These are phyloP conservation scores for Trichocomaceae sp. DNA, from an alignment of 2,329 filamentous ascomycete species.

Conservation along the genomic window DNA sequence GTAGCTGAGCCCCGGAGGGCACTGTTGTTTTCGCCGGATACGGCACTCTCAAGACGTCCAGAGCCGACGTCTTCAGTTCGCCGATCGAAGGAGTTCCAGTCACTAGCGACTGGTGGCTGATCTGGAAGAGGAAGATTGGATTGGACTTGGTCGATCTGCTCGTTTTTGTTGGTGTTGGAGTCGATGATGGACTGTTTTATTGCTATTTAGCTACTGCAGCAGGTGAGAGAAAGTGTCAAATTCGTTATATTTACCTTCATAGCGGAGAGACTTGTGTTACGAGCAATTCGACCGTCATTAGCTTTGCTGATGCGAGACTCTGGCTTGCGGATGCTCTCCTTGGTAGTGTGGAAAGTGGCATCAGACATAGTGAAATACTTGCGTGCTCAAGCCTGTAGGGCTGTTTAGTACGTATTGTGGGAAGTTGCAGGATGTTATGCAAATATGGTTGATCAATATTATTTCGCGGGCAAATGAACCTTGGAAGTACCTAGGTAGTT, in stretches of 20 bases:
- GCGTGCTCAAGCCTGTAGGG: not conserved
- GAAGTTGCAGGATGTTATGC: not conserved
- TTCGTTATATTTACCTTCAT: slow-evolving; percentile 37
- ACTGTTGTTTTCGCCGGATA: slow-evolving; percentile 43
- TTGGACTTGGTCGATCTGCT: slow-evolving; percentile 61
- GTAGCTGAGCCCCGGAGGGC: slow-evolving; percentile 57
- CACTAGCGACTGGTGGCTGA: slow-evolving; percentile 65
- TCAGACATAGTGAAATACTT: slow-evolving; percentile 24
- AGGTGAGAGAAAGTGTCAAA: not conserved
- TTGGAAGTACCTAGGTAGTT: not conserved
- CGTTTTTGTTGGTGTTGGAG: slow-evolving; percentile 47
- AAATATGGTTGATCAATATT: not conserved
- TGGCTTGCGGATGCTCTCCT: slow-evolving; percentile 44
- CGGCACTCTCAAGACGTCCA: slow-evolving; percentile 49
- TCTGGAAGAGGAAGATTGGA: slow-evolving; percentile 74
- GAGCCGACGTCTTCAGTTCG: slow-evolving; percentile 64
- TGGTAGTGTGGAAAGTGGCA: slow-evolving; percentile 43
- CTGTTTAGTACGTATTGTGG: not conserved
- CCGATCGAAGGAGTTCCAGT: slow-evolving; percentile 68
- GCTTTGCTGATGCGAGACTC: slow-evolving; percentile 38
- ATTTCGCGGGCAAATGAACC: too few species aligned
- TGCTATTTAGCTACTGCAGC: not conserved
- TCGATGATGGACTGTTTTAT: slow-evolving; percentile 32
- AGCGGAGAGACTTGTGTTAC: slow-evolving; percentile 39
- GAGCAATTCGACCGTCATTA: slow-evolving; percentile 38